Evolutionary conservation across 306 rosid species (phyloP).

Genomic region (Vigna angularis): DNA sequence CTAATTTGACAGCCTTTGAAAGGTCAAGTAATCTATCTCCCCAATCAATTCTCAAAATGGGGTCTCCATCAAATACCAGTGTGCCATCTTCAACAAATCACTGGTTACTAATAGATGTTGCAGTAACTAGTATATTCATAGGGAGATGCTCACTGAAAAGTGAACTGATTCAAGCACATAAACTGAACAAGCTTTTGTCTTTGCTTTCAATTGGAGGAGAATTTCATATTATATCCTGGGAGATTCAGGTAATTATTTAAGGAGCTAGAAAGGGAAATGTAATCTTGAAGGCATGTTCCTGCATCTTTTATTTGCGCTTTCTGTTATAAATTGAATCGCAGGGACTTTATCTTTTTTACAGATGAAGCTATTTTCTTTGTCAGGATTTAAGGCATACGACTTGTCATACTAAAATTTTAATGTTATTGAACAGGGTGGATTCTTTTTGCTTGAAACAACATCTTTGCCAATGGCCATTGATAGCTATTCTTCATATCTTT

Average conservation of each 20-base stretch:
- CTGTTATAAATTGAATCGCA: conserved; percentile 28
- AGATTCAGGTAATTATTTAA: conserved; percentile 73
- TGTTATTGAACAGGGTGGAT: conserved; percentile 80
- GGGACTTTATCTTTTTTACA: conserved; percentile 22
- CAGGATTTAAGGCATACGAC: conserved; percentile 34
- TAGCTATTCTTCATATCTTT: conserved; percentile 57
- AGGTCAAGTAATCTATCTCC: conserved; percentile 49
- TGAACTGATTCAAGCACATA: conserved; percentile 63
- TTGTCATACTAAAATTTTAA: conserved; percentile 39
- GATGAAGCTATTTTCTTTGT: conserved; percentile 31
- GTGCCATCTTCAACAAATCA: conserved; percentile 46
- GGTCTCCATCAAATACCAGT: conserved; percentile 48
- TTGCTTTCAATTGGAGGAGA: conserved; percentile 71
- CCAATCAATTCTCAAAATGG: conserved; percentile 45
- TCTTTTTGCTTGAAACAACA: conserved; percentile 69
- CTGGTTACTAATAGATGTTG: conserved; percentile 63
- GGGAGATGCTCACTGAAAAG: conserved; percentile 71
- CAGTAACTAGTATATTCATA: conserved; percentile 57
- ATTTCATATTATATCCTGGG: conserved; percentile 64
- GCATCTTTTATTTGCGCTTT: conserved; percentile 39
- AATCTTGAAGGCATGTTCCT: conserved; percentile 39
- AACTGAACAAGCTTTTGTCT: conserved; percentile 56
- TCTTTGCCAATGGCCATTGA: conserved; percentile 61
- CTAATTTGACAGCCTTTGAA: conserved; percentile 51
- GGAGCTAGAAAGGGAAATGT: conserved; percentile 35